A percentile compares a stretch with the other conserved stretches of the same genome.
Conservation (phyloP, 1,284 basidiomycete genomes). For the Kwoniella shivajii region DNA sequence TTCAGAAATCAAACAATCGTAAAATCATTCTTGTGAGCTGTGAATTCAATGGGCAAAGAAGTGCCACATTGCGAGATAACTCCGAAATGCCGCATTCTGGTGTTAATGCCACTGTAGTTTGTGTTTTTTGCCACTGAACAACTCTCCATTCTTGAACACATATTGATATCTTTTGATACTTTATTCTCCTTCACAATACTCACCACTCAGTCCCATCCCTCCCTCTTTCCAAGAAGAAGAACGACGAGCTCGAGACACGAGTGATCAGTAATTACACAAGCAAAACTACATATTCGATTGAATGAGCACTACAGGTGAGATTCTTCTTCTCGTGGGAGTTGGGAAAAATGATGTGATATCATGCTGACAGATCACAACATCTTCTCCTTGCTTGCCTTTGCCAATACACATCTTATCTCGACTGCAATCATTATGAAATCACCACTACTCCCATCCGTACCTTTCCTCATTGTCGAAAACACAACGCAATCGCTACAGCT, state of each 20-base stretch:
- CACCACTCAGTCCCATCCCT: constrained; percentile 13
- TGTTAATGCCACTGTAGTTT: no score
- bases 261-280: no score
- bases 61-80: no score
- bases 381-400: not conserved
- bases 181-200: constrained; percentile 4
- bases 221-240: not conserved
- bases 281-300: constrained; percentile 19
- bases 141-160: not conserved
- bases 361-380: not conserved
- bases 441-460: not conserved
- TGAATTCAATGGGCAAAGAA: no score
- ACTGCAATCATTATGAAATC: no score
- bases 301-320: constrained; percentile 48
- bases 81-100: no score
- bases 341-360: not conserved
- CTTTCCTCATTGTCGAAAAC: not conserved
- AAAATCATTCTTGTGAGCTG: not conserved
- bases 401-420: not conserved
- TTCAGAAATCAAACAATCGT: not conserved
- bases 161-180: no score
- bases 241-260: constrained; percentile 1
- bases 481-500: not conserved
- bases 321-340: not conserved
- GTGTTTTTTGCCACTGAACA: not conserved